A percentile compares a stretch with the other conserved stretches of the same genome.
These are phyloP conservation scores for Yamadazyma atlantica DNA, from an alignment of 1,139 yeast species.

Conservation along the genomic window DNA sequence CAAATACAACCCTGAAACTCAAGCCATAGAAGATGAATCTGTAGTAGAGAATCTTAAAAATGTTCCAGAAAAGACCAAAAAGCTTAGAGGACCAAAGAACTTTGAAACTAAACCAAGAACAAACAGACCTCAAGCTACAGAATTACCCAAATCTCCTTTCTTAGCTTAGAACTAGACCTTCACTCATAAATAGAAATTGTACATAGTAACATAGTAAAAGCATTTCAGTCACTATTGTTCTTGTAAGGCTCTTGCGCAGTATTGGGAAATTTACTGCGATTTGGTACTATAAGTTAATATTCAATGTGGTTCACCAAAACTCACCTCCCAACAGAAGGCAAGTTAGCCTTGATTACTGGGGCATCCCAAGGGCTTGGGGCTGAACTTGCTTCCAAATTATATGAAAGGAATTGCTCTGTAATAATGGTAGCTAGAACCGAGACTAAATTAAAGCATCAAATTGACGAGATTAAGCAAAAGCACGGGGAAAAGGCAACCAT, in stretches of 20 bases:
- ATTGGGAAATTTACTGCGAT: no score
- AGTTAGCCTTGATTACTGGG: slow-evolving; percentile 80
- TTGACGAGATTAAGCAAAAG: slow-evolving; percentile 35
- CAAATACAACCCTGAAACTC: slow-evolving; percentile 27
- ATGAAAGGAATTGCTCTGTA: slow-evolving; percentile 59
- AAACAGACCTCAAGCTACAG: slow-evolving; percentile 11
- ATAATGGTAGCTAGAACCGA: slow-evolving; percentile 76
- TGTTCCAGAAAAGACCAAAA: slow-evolving; percentile 29
- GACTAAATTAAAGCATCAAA: slow-evolving; percentile 51
- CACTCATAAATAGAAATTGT: no score
- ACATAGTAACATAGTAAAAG: slow-evolving; percentile 1
- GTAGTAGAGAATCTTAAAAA: slow-evolving; percentile 32
- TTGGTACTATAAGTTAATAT: no score
- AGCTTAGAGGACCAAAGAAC: slow-evolving; percentile 36
- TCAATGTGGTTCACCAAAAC: slow-evolving; percentile 12
- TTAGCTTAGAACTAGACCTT: slow-evolving; percentile 2
- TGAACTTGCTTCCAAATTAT: slow-evolving; percentile 65
- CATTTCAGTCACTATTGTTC: no score
- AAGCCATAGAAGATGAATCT: slow-evolving; percentile 23
- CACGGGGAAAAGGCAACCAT: slow-evolving; percentile 25
- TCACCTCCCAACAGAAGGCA: slow-evolving; percentile 39
- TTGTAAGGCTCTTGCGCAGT: no score
- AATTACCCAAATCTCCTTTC: slow-evolving; percentile 40
- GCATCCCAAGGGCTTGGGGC: slow-evolving; percentile 96
- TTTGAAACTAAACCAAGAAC: slow-evolving; percentile 34